A percentile compares a stretch with the other conserved stretches of the same genome.
phyloP scores from a whole-genome alignment of 139 green algal genomes.

The Bryopsis sp. region DNA sequence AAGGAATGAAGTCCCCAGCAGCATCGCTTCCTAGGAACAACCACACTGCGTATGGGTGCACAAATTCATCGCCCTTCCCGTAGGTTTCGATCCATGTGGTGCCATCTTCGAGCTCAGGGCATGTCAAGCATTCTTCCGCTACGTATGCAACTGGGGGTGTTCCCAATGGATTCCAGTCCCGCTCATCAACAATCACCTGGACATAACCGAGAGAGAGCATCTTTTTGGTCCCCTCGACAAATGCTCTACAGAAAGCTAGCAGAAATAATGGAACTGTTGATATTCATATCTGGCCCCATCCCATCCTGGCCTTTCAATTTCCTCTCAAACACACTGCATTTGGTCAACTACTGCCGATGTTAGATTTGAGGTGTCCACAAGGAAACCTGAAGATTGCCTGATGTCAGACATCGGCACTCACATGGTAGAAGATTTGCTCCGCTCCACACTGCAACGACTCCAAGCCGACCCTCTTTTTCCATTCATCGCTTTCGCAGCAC shows the following conservation, averaged over 20 bases:
- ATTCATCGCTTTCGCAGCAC: constrained; percentile 68
- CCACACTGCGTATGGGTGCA: constrained; percentile 61
- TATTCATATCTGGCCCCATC: too few species aligned
- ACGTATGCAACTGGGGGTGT: constrained; percentile 67
- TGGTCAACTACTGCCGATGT: too few species aligned
- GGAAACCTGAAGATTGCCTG: background rate
- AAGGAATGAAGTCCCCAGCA: constrained; percentile 64
- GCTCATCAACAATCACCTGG: constrained; percentile 64
- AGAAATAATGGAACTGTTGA: too few species aligned
- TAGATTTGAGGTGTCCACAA: too few species aligned
- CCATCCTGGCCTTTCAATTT: too few species aligned
- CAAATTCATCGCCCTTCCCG: constrained; percentile 25
- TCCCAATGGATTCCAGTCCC: constrained; percentile 49
- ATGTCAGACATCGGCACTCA: constrained; percentile 14
- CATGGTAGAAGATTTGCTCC: constrained; percentile 43
- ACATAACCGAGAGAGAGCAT: constrained; percentile 23
- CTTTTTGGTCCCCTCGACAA: background rate
- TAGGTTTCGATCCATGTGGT: constrained; percentile 21
- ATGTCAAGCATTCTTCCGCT: constrained; percentile 46
- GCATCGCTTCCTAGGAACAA: constrained; percentile 74
- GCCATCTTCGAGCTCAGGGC: constrained; percentile 34
- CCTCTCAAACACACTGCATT: too few species aligned
- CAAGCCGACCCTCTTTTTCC: constrained; percentile 33
- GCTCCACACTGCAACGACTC: constrained; percentile 10
- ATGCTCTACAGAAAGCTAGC: too few species aligned